Evolutionary conservation across 2,329 filamentous ascomycete genomes (phyloP).

Genomic region (Colletotrichum melonis): DNA sequence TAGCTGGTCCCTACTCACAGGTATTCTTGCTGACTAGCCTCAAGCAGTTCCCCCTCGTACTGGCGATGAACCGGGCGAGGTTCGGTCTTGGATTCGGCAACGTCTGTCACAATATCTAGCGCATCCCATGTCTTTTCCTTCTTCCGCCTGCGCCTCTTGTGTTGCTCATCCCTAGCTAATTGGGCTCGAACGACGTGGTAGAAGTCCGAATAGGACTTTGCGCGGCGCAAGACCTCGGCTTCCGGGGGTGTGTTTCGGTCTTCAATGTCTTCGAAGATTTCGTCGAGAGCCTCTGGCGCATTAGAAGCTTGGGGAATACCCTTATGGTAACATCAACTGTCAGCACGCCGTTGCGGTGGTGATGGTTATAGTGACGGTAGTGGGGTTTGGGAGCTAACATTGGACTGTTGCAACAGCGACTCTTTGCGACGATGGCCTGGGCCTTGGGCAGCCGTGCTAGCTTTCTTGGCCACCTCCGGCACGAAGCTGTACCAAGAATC

Average conservation of each 20-base stretch:
- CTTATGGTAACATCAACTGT: conserved; percentile 53
- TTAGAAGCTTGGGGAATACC: conserved; percentile 63
- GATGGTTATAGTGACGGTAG: not conserved
- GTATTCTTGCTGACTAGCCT: conserved; percentile 88
- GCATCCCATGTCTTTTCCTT: conserved; percentile 62
- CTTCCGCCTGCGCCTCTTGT: conserved; percentile 51
- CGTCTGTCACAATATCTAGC: conserved; percentile 49
- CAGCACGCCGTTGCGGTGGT: conserved; percentile 37
- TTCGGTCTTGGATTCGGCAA: conserved; percentile 37
- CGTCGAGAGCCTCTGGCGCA: conserved; percentile 65
- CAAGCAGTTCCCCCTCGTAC: conserved; percentile 76
- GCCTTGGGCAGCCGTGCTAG: conserved; percentile 54
- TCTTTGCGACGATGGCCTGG: conserved; percentile 73
- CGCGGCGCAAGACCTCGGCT: conserved; percentile 72
- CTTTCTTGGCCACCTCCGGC: conserved; percentile 67
- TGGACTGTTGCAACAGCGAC: conserved; percentile 76
- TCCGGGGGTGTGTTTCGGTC: conserved; percentile 71
- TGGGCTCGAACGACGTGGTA: conserved; percentile 72
- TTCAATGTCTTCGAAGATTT: conserved; percentile 68
- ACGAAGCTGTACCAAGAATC: conserved; percentile 87
- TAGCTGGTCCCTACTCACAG: conserved; percentile 63
- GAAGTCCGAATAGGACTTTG: conserved; percentile 84
- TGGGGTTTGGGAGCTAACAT: conserved; percentile 57
- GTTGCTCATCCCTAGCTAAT: conserved; percentile 61
- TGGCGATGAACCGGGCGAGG: conserved; percentile 58